Evolutionary conservation across 768 basidiomycete species (phyloP).

Genomic region (Termitomyces sp.): DNA sequence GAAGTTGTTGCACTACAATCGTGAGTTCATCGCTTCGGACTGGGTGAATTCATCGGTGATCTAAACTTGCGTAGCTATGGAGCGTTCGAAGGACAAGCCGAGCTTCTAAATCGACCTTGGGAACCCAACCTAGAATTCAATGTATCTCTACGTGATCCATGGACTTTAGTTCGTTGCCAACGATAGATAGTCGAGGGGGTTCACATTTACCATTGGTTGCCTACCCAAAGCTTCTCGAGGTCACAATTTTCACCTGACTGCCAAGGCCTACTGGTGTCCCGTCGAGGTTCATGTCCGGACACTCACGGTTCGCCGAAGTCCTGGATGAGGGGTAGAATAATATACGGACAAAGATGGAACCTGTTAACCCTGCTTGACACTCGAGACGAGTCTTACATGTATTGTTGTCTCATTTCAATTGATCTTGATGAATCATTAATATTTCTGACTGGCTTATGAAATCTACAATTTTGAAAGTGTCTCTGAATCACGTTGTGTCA

Average conservation of each 20-base stretch:
- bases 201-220: not conserved
- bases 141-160: not conserved
- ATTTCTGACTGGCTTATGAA: too few species aligned
- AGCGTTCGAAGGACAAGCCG: slow-evolving; percentile 40
- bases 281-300: not conserved
- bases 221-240: not conserved
- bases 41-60: not conserved
- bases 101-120: slow-evolving; percentile 10
- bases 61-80: slow-evolving; percentile 31
- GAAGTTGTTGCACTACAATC: slow-evolving; percentile 94
- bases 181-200: not conserved
- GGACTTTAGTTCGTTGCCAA: not conserved
- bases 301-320: not conserved
- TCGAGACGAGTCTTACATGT: not conserved
- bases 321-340: not conserved
- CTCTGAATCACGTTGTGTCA: too few species aligned
- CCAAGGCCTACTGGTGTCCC: too few species aligned
- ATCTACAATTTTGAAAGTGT: too few species aligned
- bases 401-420: not conserved
- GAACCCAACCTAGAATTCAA: not conserved
- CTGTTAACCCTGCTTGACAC: not conserved
- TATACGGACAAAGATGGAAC: not conserved
- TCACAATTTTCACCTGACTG: not conserved
- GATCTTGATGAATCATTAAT: not conserved
- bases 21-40: slow-evolving; percentile 38